These are phyloP conservation scores for Fusarium sp. DNA, from an alignment of 2,329 filamentous ascomycete species.

Conservation along the genomic window DNA sequence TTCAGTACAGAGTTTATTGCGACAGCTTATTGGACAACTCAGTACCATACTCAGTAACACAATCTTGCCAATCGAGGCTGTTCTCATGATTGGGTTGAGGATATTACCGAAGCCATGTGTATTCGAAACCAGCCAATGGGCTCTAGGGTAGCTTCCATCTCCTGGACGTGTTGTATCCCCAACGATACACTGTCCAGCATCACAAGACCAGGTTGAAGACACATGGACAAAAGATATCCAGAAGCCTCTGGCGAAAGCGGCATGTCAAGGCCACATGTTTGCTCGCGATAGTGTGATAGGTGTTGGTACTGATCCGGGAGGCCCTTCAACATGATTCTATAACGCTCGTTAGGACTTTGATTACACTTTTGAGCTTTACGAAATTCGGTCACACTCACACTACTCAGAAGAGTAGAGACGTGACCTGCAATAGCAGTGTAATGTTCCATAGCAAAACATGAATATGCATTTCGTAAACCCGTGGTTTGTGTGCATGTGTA, in stretches of 20 bases:
- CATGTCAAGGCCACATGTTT: background rate
- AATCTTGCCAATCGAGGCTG: background rate
- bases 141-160: background rate
- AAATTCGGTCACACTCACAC: background rate
- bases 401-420: background rate
- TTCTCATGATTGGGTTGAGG: too few species aligned
- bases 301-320: background rate
- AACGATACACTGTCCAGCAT: background rate
- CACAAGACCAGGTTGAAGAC: background rate
- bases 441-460: background rate
- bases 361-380: too few species aligned
- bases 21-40: background rate
- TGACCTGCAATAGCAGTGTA: background rate
- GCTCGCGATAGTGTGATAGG: background rate
- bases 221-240: background rate
- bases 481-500: background rate
- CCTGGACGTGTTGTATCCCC: background rate
- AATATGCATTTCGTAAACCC: background rate
- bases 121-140: background rate
- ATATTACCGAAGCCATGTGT: background rate
- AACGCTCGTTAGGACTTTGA: background rate
- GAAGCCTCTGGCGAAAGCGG: background rate
- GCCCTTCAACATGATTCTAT: background rate
- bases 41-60: background rate
- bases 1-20: background rate